Percentiles rank a stretch among this genome's conserved stretches.
Conservation (phyloP, 139 green algal genomes). For the Spirogloea muscicola region DNA sequence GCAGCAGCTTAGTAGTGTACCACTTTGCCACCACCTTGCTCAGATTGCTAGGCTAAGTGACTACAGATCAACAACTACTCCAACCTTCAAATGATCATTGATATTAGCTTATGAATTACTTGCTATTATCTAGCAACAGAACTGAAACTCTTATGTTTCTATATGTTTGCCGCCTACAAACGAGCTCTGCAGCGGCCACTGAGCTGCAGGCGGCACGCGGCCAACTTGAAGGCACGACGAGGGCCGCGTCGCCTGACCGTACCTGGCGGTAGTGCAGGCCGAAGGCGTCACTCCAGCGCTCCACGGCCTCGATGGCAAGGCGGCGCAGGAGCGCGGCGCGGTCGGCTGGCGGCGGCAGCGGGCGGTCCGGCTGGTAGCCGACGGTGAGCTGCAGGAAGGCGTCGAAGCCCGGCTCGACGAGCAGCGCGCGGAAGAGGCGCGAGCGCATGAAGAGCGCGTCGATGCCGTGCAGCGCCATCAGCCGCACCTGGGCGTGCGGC, state of each 20-base stretch:
- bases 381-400: constrained; percentile 39
- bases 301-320: constrained; percentile 20
- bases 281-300: constrained; percentile 36
- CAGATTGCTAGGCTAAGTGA: too few species aligned
- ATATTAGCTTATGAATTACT: too few species aligned
- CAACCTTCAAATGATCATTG: too few species aligned
- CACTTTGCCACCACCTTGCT: neutral
- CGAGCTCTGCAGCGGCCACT: too few species aligned
- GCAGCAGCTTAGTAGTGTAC: neutral
- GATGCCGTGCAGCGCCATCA: constrained; percentile 12
- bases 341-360: constrained; percentile 14
- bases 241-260: too few species aligned
- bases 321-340: constrained; percentile 2
- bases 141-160: too few species aligned
- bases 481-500: constrained; percentile 41
- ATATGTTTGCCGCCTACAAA: too few species aligned
- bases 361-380: constrained; percentile 16
- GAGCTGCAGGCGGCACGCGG: too few species aligned
- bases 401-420: constrained; percentile 5
- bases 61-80: too few species aligned
- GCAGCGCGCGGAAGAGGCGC: constrained; percentile 19
- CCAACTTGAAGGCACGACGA: neutral
- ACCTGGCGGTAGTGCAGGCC: constrained; percentile 28
- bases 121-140: too few species aligned
- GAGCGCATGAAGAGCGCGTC: constrained; percentile 42